phyloP scores from a whole-genome alignment of 2,329 filamentous ascomycete genomes.

The Monosporascus sp. region DNA sequence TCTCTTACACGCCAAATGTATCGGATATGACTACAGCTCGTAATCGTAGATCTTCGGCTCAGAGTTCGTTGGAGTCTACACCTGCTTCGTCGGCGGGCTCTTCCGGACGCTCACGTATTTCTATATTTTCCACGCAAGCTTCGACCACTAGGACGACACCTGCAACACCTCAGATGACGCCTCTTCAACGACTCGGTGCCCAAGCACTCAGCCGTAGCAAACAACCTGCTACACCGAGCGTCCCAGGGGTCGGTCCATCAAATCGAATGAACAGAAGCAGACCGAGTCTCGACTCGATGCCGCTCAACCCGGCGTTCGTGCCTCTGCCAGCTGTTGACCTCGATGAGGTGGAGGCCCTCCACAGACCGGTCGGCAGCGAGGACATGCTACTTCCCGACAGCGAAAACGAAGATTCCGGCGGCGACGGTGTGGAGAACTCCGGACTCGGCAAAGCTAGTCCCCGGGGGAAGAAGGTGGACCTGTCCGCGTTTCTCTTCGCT shows the following conservation, averaged over 20 bases:
- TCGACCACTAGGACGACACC: conserved; percentile 40
- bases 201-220: conserved; percentile 35
- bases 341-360: conserved; percentile 47
- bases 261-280: conserved; percentile 19
- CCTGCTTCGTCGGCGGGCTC: conserved; percentile 29
- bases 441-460: conserved; percentile 8
- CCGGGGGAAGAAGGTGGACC: conserved; percentile 34
- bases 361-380: conserved; percentile 46
- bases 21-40: conserved; percentile 4
- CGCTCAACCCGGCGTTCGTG: conserved; percentile 49
- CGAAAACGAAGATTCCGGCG: conserved; percentile 25
- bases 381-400: conserved; percentile 52
- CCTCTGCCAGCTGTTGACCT: conserved; percentile 51
- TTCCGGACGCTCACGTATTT: conserved; percentile 6
- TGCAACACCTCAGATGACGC: conserved; percentile 38
- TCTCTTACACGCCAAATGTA: conserved; percentile 18
- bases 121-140: conserved; percentile 28
- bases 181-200: conserved; percentile 48
- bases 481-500: conserved; percentile 43
- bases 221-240: conserved; percentile 19
- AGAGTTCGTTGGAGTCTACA: conserved; percentile 23
- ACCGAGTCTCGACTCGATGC: conserved; percentile 29
- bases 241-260: conserved; percentile 13
- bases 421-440: conserved; percentile 17
- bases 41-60: conserved; percentile 9